Conservation (phyloP, 106 monocot genomes). For the Phalaenopsis equestris region DNA sequence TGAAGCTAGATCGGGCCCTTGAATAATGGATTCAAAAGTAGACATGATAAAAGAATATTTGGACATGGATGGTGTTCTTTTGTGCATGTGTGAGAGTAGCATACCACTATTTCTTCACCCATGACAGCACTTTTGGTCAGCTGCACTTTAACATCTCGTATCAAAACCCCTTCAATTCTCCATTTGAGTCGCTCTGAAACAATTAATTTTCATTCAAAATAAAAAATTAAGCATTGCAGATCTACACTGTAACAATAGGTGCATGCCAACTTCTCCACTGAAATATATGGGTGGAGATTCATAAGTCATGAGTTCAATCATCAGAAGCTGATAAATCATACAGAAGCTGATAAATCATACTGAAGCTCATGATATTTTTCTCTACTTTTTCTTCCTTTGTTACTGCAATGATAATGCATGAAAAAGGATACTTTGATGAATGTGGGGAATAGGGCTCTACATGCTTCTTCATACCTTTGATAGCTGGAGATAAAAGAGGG, state of each 20-base stretch:
- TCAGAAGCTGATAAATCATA: background rate
- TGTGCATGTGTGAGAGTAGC: conserved; percentile 10
- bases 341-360: background rate
- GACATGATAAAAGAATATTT: conserved; percentile 28
- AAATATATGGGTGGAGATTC: too few species aligned
- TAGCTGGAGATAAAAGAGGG: too few species aligned
- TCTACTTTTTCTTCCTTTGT: background rate
- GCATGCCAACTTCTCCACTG: too few species aligned
- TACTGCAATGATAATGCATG: background rate
- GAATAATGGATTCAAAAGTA: conserved; percentile 21
- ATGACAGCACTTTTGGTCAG: background rate
- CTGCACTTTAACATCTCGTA: background rate
- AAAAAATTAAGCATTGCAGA: background rate
- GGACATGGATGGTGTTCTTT: conserved; percentile 32
- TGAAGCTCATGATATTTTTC: background rate
- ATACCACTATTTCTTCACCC: too few species aligned
- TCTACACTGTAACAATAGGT: background rate
- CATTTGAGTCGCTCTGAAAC: too few species aligned
- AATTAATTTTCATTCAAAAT: background rate
- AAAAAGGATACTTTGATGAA: background rate
- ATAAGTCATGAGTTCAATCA: too few species aligned
- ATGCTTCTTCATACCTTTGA: too few species aligned
- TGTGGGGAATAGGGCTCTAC: too few species aligned
- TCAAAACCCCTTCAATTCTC: too few species aligned
- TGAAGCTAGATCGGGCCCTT: background rate